phyloP scores from a whole-genome alignment of 176 grass and related monocot genomes.

The Oryza punctata region DNA sequence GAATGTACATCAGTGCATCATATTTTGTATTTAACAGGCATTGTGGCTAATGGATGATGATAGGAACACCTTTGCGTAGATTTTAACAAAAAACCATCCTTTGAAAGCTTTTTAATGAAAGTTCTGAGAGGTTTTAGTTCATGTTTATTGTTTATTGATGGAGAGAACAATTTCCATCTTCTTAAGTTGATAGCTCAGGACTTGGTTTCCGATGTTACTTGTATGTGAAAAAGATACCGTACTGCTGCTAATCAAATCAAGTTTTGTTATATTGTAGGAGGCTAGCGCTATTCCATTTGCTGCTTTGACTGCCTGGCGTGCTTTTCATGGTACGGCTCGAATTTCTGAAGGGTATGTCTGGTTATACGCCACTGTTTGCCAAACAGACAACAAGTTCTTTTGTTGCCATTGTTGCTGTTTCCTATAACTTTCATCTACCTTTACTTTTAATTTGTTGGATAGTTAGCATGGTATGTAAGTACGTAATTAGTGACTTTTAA shows the following conservation, averaged over 20 bases:
- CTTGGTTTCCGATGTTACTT: background rate
- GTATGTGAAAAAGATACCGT: background rate
- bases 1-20: background rate
- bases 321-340: constrained; percentile 79
- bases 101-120: background rate
- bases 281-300: constrained; percentile 96
- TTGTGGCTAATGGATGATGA: background rate
- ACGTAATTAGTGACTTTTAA: background rate
- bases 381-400: background rate
- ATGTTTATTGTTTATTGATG: constrained; percentile 16
- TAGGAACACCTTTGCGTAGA: background rate
- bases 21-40: background rate
- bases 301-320: constrained; percentile 97
- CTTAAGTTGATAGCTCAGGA: constrained; percentile 4
- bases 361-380: constrained; percentile 30
- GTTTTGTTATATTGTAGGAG: constrained; percentile 53
- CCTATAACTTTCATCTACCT: background rate
- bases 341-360: constrained; percentile 83
- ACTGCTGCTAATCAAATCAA: background rate
- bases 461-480: background rate
- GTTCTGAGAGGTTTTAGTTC: background rate
- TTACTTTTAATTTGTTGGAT: constrained; percentile 9
- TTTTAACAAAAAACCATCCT: background rate
- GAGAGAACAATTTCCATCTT: constrained; percentile 4
- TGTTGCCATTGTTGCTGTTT: constrained; percentile 11